Conservation (phyloP, 495 filamentous ascomycete genomes). For the Clohesyomyces aquaticus region DNA sequence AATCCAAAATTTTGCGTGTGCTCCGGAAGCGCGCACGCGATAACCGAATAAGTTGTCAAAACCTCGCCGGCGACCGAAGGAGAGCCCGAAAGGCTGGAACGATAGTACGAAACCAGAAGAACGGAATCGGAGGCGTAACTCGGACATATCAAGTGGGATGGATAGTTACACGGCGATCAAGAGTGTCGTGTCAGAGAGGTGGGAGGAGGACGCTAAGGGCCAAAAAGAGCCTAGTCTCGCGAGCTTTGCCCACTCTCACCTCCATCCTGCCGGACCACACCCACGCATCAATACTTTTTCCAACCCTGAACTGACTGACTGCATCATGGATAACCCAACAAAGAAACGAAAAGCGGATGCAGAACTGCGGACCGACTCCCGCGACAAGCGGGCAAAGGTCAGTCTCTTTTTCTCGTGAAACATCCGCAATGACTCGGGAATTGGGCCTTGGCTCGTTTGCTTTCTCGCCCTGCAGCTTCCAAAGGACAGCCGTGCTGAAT, state of each 20-base stretch:
- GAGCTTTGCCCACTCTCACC: no score
- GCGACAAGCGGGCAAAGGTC: conserved; percentile 34
- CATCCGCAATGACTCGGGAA: not conserved
- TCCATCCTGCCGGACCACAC: not conserved
- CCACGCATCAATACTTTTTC: not conserved
- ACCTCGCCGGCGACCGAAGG: not conserved
- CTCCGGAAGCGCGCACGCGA: not conserved
- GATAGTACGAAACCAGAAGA: not conserved
- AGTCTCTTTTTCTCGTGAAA: conserved; percentile 19
- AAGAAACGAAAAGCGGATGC: conserved; percentile 36
- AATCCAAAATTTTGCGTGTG: not conserved
- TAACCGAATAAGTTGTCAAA: not conserved
- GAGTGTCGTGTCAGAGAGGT: not conserved
- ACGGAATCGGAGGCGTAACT: not conserved
- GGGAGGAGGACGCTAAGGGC: not conserved
- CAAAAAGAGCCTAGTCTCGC: not conserved
- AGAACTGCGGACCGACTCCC: conserved; percentile 3
- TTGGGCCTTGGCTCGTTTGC: conserved; percentile 9
- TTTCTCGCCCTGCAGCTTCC: conserved; percentile 30
- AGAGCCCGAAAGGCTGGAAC: not conserved
- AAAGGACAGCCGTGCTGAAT: conserved; percentile 13
- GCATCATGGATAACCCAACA: conserved; percentile 26
- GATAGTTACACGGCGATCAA: not conserved
- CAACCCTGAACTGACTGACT: conserved; percentile 6
- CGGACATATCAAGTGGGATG: not conserved